Evolutionary conservation across 148 eudicot species (phyloP).

Genomic region (Camellia lanceoleosa): DNA sequence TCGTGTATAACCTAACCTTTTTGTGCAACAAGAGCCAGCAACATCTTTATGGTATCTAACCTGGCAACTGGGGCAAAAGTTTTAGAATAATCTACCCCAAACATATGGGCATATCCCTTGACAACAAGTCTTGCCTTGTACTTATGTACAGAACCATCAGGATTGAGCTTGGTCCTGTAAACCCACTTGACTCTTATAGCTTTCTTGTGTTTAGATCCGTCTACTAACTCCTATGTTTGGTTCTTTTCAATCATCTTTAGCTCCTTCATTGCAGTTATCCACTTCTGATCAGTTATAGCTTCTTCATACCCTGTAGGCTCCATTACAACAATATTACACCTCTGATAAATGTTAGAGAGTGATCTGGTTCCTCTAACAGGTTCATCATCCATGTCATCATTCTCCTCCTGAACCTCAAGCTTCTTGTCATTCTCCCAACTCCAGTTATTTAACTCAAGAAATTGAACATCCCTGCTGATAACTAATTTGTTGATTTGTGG

Average conservation of each 20-base stretch:
- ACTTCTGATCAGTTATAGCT: not conserved
- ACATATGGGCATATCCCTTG: too few species aligned
- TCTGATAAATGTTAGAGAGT: not conserved
- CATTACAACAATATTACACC: not conserved
- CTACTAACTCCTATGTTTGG: not conserved
- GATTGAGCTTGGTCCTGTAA: not conserved
- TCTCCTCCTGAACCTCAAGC: not conserved
- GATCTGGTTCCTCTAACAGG: not conserved
- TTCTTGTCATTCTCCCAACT: not conserved
- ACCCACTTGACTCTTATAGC: conserved; percentile 1
- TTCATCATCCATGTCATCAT: not conserved
- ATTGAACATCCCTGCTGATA: not conserved
- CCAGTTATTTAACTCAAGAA: not conserved
- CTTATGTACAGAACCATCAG: too few species aligned
- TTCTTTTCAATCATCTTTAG: not conserved
- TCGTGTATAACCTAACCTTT: not conserved
- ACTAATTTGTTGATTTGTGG: not conserved
- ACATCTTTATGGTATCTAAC: too few species aligned
- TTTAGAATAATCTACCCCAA: too few species aligned
- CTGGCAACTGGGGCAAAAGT: too few species aligned
- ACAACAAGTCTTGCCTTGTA: too few species aligned
- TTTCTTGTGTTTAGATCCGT: not conserved
- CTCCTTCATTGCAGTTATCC: not conserved
- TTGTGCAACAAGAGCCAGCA: too few species aligned
- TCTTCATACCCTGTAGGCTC: not conserved